A percentile compares a stretch with the other conserved stretches of the same genome.
phyloP scores from a whole-genome alignment of 163 green algal genomes.

The Prototheca wickerhamii region DNA sequence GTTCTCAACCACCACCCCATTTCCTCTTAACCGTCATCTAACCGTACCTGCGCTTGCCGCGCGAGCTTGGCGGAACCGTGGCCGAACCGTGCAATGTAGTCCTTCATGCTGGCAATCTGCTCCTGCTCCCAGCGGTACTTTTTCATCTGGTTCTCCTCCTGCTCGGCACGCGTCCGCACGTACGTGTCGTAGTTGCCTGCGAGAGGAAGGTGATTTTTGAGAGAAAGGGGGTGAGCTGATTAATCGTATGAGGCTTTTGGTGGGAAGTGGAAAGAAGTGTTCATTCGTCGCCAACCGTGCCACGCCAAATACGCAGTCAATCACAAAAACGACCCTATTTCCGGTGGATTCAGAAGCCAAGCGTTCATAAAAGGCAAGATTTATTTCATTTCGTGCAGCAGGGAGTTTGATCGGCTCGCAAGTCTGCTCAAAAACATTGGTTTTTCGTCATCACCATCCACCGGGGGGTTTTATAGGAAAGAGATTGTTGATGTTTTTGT shows the following conservation, averaged over 20 bases:
- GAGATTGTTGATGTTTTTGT: no score
- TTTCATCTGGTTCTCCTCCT: conserved; percentile 94
- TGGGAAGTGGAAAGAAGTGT: not conserved
- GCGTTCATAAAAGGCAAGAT: conserved; percentile 24
- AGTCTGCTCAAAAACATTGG: not conserved
- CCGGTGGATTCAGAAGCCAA: conserved; percentile 25
- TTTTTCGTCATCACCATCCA: not conserved
- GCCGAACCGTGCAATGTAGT: conserved; percentile 83
- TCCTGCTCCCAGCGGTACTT: conserved; percentile 94
- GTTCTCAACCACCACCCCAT: no score
- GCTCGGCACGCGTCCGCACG: conserved; percentile 68
- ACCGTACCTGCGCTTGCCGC: conserved; percentile 60
- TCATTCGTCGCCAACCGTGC: no score
- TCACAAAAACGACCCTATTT: not conserved
- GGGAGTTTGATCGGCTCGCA: conserved; percentile 26
- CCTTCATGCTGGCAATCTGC: conserved; percentile 84
- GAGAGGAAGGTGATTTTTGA: not conserved
- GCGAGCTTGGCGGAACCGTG: conserved; percentile 88
- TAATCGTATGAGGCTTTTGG: not conserved
- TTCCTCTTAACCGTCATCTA: no score
- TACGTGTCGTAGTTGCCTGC: conserved; percentile 90
- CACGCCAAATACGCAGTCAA: not conserved
- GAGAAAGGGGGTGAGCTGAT: not conserved
- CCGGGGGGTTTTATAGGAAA: not conserved
- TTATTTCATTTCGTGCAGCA: conserved; percentile 15